Percentiles rank a stretch among this genome's conserved stretches.
Conservation (phyloP, 257 asterid genomes). For the Solanum bulbocastanum region DNA sequence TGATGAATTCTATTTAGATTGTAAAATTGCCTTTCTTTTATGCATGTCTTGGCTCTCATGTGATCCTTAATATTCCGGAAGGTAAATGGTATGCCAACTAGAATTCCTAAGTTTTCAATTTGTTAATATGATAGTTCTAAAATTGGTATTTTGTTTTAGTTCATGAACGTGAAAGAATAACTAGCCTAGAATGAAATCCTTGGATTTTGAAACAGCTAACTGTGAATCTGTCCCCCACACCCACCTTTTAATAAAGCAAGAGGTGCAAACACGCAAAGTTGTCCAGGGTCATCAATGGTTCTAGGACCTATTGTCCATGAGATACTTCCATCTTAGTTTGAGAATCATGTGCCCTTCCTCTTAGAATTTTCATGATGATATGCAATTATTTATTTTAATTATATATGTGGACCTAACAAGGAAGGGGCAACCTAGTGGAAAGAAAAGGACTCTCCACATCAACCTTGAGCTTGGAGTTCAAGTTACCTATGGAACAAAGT, state of each 20-base stretch:
- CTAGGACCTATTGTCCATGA: not conserved
- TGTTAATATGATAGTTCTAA: not conserved
- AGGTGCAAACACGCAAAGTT: not conserved
- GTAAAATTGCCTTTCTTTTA: not conserved
- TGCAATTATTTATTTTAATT: not conserved
- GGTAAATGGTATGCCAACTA: not conserved
- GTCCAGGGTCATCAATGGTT: not conserved
- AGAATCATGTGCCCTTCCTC: not conserved
- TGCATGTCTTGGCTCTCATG: not conserved
- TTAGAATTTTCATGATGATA: not conserved
- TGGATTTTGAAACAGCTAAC: not conserved
- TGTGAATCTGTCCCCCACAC: not conserved
- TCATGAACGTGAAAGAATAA: not conserved
- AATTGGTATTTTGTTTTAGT: not conserved
- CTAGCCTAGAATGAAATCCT: not conserved
- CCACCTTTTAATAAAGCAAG: not conserved
- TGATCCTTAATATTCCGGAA: not conserved
- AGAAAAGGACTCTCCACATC: not conserved
- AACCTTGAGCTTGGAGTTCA: not conserved
- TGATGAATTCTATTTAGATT: not conserved
- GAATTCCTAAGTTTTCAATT: not conserved
- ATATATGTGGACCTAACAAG: not conserved
- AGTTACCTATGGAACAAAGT: not conserved
- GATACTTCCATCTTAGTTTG: not conserved
- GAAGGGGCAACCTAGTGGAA: not conserved